A percentile compares a stretch with the other conserved stretches of the same genome.
Evolutionary conservation across 495 filamentous ascomycete genomes (phyloP).

Genomic region (Hyaloscypha finlandica): DNA sequence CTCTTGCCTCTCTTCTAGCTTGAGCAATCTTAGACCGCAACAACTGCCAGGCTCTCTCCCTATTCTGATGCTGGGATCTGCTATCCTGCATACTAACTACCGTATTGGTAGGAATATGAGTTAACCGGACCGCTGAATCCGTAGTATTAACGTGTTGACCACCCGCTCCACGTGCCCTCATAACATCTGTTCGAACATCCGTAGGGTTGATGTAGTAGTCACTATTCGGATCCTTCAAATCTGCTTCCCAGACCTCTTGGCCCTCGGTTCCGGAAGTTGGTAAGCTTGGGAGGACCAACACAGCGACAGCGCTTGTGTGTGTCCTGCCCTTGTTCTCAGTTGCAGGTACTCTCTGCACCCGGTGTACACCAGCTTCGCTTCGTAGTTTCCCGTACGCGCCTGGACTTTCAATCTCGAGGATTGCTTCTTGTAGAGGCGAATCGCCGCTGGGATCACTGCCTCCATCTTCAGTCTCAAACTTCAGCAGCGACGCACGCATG

Average conservation of each 20-base stretch:
- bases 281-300: constrained; percentile 88
- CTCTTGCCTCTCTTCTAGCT: constrained; percentile 74
- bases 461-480: constrained; percentile 55
- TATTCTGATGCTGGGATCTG: constrained; percentile 86
- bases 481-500: constrained; percentile 48
- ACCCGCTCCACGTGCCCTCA: constrained; percentile 89
- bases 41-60: constrained; percentile 81
- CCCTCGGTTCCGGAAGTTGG: constrained; percentile 54
- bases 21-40: constrained; percentile 84
- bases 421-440: constrained; percentile 73
- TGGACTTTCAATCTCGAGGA: constrained; percentile 76
- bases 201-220: constrained; percentile 87
- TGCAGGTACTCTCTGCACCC: constrained; percentile 88
- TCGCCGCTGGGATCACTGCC: constrained; percentile 57
- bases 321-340: constrained; percentile 89
- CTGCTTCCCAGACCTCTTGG: constrained; percentile 52
- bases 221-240: constrained; percentile 79
- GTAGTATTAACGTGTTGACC: constrained; percentile 99
- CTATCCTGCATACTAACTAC: constrained; percentile 90
- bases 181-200: constrained; percentile 85
- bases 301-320: constrained; percentile 88
- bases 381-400: constrained; percentile 80
- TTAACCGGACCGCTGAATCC: constrained; percentile 91
- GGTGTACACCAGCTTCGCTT: constrained; percentile 89
- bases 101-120: constrained; percentile 84